These are phyloP conservation scores for Lanzia echinophila DNA, from an alignment of 2,329 filamentous ascomycete species.

Conservation along the genomic window DNA sequence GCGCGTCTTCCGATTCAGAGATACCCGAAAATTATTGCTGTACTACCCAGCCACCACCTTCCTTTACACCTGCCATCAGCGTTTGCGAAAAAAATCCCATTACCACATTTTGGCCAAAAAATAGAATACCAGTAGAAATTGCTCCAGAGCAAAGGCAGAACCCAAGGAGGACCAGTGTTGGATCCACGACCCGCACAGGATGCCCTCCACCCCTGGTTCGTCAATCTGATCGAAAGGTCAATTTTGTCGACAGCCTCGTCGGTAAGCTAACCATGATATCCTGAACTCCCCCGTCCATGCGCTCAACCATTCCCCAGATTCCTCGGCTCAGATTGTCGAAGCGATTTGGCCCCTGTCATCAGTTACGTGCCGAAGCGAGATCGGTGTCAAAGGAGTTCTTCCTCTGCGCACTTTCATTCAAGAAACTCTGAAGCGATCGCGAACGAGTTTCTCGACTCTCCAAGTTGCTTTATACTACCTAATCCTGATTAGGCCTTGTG, in stretches of 20 bases:
- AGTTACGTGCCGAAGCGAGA: conserved; percentile 66
- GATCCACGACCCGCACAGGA: conserved; percentile 48
- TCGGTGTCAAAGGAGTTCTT: conserved; percentile 69
- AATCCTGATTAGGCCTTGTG: conserved; percentile 84
- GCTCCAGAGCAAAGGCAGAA: conserved; percentile 59
- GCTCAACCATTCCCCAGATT: conserved; percentile 57
- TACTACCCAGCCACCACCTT: conserved; percentile 28
- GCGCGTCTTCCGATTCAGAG: conserved; percentile 46
- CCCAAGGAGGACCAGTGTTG: conserved; percentile 50
- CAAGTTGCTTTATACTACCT: conserved; percentile 97
- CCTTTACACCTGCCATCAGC: conserved; percentile 27
- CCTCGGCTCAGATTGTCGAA: conserved; percentile 93
- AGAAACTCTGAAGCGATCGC: conserved; percentile 88
- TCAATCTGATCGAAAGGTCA: conserved; percentile 86
- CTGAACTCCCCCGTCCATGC: conserved; percentile 21
- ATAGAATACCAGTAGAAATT: conserved; percentile 38
- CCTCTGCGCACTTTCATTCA: conserved; percentile 94
- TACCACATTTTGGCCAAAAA: conserved; percentile 29
- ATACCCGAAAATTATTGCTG: conserved; percentile 40
- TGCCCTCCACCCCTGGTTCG: conserved; percentile 71
- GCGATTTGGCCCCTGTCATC: conserved; percentile 94
- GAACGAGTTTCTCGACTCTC: conserved; percentile 94
- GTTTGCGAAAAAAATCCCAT: conserved; percentile 28
- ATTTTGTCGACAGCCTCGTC: conserved; percentile 94
- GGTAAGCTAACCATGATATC: conserved; percentile 59